Evolutionary conservation across 116 monocot genomes (phyloP), one percentile per base, ranked within the genome.

Genomic region (Thalassia testudinum): DNA sequence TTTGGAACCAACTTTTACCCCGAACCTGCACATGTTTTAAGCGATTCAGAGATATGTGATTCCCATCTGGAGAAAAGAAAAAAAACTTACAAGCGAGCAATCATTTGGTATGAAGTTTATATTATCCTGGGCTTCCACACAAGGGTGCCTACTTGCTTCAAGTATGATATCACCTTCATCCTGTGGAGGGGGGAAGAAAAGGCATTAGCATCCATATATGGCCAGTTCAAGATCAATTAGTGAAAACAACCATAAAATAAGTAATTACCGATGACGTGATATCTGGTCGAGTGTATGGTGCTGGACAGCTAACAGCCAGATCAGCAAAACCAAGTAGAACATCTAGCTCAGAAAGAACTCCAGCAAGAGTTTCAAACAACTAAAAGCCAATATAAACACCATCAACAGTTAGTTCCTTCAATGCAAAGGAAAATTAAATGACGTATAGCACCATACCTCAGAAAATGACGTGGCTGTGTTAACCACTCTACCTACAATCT

Each of bases 91-190:
- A 34, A 95, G 81, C 62, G 70, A 69, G 60, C 95, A 95, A 53
- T 95, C 85, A 72, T 95, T 95, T 47, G 95, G 85, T 59, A 95
- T 95, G 71, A 95, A 95, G 62, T 85, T 87, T 44, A 95, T 78
- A 63, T 73, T 78, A 69, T 95, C 95, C 47, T 95, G 95, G 58
- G 95, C 88, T 64, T 95, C 95, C 28, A 95, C 84, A 77, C 95
- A 95, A 44, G 95, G 95, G 71, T 95, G 95, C 47, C 95, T 78
- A 27, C 95, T 76, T 28, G 84, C 95, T 81, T 88, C 76, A 67
- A 95, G 67, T 60, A 88, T 65, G 52, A 95, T 85, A 64, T 95
- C 81, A 49, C 95, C 95, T 74, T 67, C 70, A 59, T 95, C 88
- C 95, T 95, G 61, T 21, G 71, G 59, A 28, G 26, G 7, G 26